Evolutionary conservation across 1,284 basidiomycete species (phyloP), one percentile per base, ranked within the genome.

Genomic region (Ceratobasidium sp.): DNA sequence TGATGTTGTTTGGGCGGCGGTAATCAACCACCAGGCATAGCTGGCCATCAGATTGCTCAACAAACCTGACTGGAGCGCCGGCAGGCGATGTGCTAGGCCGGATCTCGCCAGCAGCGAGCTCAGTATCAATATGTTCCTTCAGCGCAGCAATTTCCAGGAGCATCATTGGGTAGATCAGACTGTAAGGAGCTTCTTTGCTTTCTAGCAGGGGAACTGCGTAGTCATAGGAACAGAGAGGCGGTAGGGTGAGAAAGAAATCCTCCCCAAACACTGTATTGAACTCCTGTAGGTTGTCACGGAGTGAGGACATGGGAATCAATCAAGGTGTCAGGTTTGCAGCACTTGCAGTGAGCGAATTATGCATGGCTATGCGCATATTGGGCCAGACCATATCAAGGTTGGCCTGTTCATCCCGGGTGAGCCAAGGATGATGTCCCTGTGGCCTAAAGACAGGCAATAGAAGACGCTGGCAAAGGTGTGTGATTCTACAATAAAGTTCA

Each of bases 351-450:
- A 20, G 6, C 5, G 49, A 23, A 23, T 20, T 13, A 20, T 53
- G 17, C 10, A 53, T n/a, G 20, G n/a, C n/a, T n/a, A n/a, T n/a
- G n/a, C 6, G 17, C 49, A 53, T 53, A n/a, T 8, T n/a, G 6
- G 49, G 10, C 49, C 49, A 53, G 20, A 20, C 49, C 7, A 53
- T n/a, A 53, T 53, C 49, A 10, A 23, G 49, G 49, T 53, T 53
- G 8, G 49, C 49, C 20, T 53, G 49, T 23, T 53, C 20, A 53
- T 13, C 49, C 49, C 17, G 49, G 49, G 49, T 5, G 26, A 23
- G 7, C 49, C 49, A n/a, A n/a, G n/a, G n/a, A n/a, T 63, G 39
- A 63, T 63, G 35, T 37, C 60, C 35, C 60, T 63, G 33, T 63
- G 31, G 7, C 23, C 33, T 37, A 63, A 33, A 8, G 39, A 33